These are phyloP conservation scores for Aspergillus egyptiacus DNA, from an alignment of 495 filamentous ascomycete genomes.

Conservation along the genomic window DNA sequence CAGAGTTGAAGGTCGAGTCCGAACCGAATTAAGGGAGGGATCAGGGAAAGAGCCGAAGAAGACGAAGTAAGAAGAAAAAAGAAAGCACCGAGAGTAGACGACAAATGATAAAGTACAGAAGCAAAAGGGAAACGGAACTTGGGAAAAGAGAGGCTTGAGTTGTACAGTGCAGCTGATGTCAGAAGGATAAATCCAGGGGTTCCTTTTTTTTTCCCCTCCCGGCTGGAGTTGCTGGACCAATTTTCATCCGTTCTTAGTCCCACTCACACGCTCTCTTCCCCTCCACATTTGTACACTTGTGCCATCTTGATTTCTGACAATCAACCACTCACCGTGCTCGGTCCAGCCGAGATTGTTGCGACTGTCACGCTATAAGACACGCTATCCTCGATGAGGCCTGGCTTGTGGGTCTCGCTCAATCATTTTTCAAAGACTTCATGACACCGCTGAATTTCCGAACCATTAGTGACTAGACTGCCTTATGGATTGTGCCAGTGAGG, in stretches of 20 bases:
- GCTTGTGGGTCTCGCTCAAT: neutral
- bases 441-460: no score
- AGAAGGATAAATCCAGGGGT: constrained; percentile 5
- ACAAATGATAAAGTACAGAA: constrained; percentile 2
- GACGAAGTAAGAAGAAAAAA: neutral
- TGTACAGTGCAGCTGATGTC: neutral
- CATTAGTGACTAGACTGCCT: no score
- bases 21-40: neutral
- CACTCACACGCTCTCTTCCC: neutral
- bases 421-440: no score
- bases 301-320: neutral
- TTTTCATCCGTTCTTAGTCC: neutral
- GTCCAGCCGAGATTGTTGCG: neutral
- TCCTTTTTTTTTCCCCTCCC: neutral
- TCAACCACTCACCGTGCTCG: neutral
- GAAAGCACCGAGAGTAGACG: neutral
- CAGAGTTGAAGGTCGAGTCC: neutral
- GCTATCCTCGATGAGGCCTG: neutral
- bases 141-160: neutral
- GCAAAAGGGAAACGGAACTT: neutral
- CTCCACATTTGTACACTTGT: neutral
- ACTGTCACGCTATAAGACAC: neutral
- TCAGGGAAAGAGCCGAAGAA: constrained; percentile 1
- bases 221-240: neutral
- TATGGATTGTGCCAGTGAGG: no score